Base-by-base conservation (phyloP, 208 protist genomes). In the Tritrichomonas musculus region DNA sequence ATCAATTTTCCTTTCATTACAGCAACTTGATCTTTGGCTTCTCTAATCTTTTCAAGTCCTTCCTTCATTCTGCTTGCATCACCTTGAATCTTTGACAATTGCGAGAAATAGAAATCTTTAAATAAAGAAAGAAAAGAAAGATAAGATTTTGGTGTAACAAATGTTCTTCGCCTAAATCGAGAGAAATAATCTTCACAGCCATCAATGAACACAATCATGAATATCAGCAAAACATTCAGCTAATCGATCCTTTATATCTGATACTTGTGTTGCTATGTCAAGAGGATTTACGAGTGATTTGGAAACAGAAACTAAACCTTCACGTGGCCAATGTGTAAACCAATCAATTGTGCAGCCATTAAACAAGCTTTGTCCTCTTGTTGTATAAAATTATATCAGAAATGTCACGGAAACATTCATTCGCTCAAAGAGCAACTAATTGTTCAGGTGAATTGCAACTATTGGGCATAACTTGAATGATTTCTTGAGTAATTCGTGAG, bases 291-390 rank as follows among this genome's bases (percentile, higher is more conserved):
- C 55, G 95, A 97, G 97, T 47, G 93, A 72, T 57, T 94, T 93
- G 0, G 94, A 93, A 49, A 97, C 96, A 0, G 94, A 95, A 44
- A 93, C 27, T 39, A 99, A 94, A 30, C 97, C 98, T 95, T 98
- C 96, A 94, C 97, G 96, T 22, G 98, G 98, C 98, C 98, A 99
- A 82, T 97, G 97, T 94, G 98, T 97, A 97, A 99, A 99, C 98
- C 98, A 99, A 95, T 99, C 98, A 94, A 99, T 98, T 80, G 97
- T 98, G 95, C 97, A 98, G 53, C 97, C 97, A 93, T 96, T 98
- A 93, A 99, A 97, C 97, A 98, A 50, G 95, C 95, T 95, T 98
- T 98, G 96, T 99, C 98, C 36, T 93, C 93, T 41, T 97, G 96
- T 95, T 96, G 97, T 93, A 98, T 97, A 20, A n/a, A n/a, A 99